Base-by-base conservation (phyloP, 208 protist species). In the Acanthamoeba triangularis region DNA sequence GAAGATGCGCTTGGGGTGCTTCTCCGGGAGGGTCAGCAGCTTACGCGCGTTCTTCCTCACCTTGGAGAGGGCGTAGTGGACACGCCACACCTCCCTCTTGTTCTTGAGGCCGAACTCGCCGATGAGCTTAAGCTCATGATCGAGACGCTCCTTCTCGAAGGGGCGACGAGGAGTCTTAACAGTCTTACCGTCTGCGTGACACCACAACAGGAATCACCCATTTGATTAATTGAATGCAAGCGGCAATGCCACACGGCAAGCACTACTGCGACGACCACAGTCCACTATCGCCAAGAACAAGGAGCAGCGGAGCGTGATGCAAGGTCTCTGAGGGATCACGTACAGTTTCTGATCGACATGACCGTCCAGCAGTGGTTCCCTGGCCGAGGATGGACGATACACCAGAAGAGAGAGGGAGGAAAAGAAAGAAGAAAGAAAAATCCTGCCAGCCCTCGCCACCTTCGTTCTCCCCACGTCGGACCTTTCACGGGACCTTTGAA, bases 141-240 rank as follows among this genome's bases (percentile, higher is more conserved):
- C 99, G 92, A 99, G 98, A 96, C 99, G 99, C 98, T 99, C 99
- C 98, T 99, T 99, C 98, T 99, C 99, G 98, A 99, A 99, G 94
- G 99, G 99, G 97, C 99, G 99, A 96, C 99, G 98, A 80, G 99
- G 99, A 61, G 99, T 99, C 96, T 99, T 99, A 94, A 96, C 99
- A 90, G 99, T 99, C 96, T 99, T 99, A 96, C 98, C 99, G 98
- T 94, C 97, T 98, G 92, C 82, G 78, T n/a, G 25, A 72, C 11
- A 95, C 84, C n/a, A 93, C 30, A 67, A 25, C 13, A 0, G 56
- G 4, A 25, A 18, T 41, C 37, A 41, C 2, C 37, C 61, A 30
- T 20, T 20, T 67, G 23, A 67, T 20, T n/a, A 20, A 30, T 54
- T 20, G 49, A 54, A 54, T 54, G 7, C 7, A 54, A 54, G 6